These are phyloP conservation scores for Cutaneotrichosporon sp. DNA, from an alignment of 1,284 basidiomycete genomes.

Conservation along the genomic window DNA sequence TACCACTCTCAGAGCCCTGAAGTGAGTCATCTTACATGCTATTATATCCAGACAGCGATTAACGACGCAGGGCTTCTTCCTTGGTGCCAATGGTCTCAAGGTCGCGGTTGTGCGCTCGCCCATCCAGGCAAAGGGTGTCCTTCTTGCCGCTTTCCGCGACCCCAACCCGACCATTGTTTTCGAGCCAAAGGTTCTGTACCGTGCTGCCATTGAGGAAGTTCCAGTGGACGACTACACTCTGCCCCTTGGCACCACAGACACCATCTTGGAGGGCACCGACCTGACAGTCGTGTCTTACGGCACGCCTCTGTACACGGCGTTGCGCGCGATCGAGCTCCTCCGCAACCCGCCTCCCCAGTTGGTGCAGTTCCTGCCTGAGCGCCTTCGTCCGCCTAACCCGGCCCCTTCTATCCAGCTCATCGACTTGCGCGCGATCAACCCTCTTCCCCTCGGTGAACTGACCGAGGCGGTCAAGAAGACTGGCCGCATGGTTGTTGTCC, in stretches of 20 bases:
- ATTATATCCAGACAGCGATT: background rate
- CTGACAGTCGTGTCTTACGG: constrained; percentile 88
- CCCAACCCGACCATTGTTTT: constrained; percentile 92
- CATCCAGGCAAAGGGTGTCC: constrained; percentile 87
- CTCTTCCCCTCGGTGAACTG: constrained; percentile 80
- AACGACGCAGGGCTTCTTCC: constrained; percentile 68
- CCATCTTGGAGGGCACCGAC: constrained; percentile 70
- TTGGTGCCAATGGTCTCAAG: constrained; percentile 85
- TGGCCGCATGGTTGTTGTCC: constrained; percentile 80
- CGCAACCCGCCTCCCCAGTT: constrained; percentile 63
- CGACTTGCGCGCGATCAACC: constrained; percentile 83
- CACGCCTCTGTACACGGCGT: constrained; percentile 83
- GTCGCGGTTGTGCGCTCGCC: constrained; percentile 91
- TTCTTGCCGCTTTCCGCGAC: constrained; percentile 81
- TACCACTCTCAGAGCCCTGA: constrained; percentile 95
- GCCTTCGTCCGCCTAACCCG: constrained; percentile 64
- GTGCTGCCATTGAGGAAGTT: constrained; percentile 71
- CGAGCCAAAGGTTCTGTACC: constrained; percentile 71
- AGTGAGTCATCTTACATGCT: constrained; percentile 19
- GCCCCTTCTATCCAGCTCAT: constrained; percentile 70
- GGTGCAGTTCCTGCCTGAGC: constrained; percentile 66
- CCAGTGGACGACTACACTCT: constrained; percentile 82
- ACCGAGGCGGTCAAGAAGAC: constrained; percentile 79
- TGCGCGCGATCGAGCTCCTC: constrained; percentile 46
- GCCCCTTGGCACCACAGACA: constrained; percentile 75